Evolutionary conservation across 2,329 filamentous ascomycete species (phyloP), one percentile per base, ranked within the genome.

Genomic region (Cladorrhinum sp.): DNA sequence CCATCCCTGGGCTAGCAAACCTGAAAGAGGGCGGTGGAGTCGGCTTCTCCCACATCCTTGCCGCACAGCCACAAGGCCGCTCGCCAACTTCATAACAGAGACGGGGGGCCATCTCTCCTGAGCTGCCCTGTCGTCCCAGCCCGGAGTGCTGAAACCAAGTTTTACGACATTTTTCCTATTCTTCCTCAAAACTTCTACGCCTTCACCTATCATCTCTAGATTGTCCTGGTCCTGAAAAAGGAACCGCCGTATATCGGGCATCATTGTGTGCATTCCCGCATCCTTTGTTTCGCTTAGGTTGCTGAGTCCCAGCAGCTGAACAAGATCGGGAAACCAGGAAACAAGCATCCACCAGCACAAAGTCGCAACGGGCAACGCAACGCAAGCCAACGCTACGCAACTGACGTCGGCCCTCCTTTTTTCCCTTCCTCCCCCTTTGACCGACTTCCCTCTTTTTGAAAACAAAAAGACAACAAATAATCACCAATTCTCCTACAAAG

Each of bases 21-120:
- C 33, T 36, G 33, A 36, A 36, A 57, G 57, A 55, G 16, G 36
- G 55, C 51, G 36, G 65, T 66, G 64, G 64, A 50, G 55, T 55
- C 56, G 42, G 18, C n/a, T 56, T 52, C 28, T 60, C 50, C 3
- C 24, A 54, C 50, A 64, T 62, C 65, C 66, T 57, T 64, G 65
- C 21, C 59, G 62, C 65, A 65, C 60, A 67, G 66, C 65, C 66
- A 65, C 66, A 64, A 53, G 62, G 54, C 61, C 48, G 53, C 60
- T 62, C 49, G 51, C 65, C 56, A 60, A 60, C 61, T 64, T 63
- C 62, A 64, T 64, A 66, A 67, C 60, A 62, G 57, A 62, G 56
- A 57, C 26, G 51, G 62, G 58, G 59, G 33, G 54, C 33, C 54
- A 26, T 50, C 54, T 64, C 64, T 67, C 65, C 66, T 66, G 66